Evolutionary conservation across 345 rosid genomes (phyloP).

Genomic region (Eutrema yunnanense): DNA sequence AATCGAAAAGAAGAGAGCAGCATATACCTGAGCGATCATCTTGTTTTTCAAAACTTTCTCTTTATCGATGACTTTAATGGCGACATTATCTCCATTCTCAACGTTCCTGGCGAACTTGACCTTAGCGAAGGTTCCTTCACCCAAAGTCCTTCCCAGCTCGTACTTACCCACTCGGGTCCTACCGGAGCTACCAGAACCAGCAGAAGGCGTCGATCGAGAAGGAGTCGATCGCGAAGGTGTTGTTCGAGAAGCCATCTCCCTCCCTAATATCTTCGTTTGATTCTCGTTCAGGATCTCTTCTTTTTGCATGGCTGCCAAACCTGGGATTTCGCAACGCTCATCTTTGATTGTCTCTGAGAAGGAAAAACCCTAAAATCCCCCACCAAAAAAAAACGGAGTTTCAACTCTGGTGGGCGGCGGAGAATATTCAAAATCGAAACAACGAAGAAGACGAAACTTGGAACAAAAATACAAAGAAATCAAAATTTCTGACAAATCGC

Average conservation of each 20-base stretch:
- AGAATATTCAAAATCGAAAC: constrained; percentile 7
- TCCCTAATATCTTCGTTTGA: background rate
- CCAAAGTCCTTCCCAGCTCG: constrained; percentile 87
- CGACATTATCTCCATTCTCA: constrained; percentile 72
- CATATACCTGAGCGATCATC: constrained; percentile 82
- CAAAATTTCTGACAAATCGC: background rate
- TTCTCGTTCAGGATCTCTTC: constrained; percentile 62
- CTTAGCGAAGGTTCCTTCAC: constrained; percentile 97
- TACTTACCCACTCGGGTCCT: constrained; percentile 97
- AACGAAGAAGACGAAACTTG: constrained; percentile 18
- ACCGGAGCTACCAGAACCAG: constrained; percentile 20
- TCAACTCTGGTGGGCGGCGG: constrained; percentile 24
- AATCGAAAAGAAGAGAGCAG: background rate
- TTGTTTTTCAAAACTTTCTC: constrained; percentile 85
- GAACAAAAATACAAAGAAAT: background rate
- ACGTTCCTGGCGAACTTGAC: constrained; percentile 84
- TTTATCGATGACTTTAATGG: constrained; percentile 90
- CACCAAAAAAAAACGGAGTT: background rate
- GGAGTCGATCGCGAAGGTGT: constrained; percentile 27
- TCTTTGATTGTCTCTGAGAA: constrained; percentile 12
- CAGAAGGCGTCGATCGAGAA: constrained; percentile 21
- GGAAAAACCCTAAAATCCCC: constrained; percentile 4
- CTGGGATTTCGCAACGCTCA: constrained; percentile 87
- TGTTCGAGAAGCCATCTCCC: constrained; percentile 38
- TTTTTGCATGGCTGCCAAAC: constrained; percentile 99